These are phyloP conservation scores for Phlegmacium glaucopus DNA, from an alignment of 768 basidiomycete species.

Conservation along the genomic window DNA sequence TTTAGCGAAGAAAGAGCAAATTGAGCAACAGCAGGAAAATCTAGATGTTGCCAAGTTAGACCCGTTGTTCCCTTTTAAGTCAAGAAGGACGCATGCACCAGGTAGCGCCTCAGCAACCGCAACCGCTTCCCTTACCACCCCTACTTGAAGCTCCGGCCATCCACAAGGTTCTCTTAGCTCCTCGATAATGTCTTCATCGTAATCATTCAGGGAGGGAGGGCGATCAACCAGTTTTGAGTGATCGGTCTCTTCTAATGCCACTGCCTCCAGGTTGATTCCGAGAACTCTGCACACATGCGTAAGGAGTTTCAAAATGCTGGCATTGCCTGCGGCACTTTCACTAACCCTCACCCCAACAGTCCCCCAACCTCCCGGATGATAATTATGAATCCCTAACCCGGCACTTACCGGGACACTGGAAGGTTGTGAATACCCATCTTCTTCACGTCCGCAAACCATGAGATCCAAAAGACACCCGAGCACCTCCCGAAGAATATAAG, in stretches of 20 bases:
- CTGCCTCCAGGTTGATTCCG: conserved; percentile 78
- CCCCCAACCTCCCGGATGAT: conserved; percentile 41
- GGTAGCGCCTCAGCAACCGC: conserved; percentile 89
- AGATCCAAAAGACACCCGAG: conserved; percentile 82
- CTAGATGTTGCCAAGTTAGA: conserved; percentile 34
- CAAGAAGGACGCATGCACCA: conserved; percentile 43
- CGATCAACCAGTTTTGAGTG: conserved; percentile 6
- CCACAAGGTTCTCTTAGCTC: conserved; percentile 61
- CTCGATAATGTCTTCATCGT: conserved; percentile 41
- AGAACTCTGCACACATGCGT: conserved; percentile 74
- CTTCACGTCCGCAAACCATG: conserved; percentile 80
- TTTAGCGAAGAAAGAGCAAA: conserved; percentile 88
- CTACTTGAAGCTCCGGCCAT: conserved; percentile 94
- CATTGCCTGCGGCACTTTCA: conserved; percentile 78
- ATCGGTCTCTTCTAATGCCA: conserved; percentile 42
- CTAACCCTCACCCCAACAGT: conserved; percentile 68
- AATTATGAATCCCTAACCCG: conserved; percentile 48
- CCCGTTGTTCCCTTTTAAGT: conserved; percentile 1
- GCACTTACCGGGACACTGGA: conserved; percentile 37
- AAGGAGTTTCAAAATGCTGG: conserved; percentile 72
- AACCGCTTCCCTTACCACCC: conserved; percentile 89
- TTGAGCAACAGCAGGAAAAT: conserved; percentile 80
- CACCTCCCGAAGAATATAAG: conserved; percentile 80
- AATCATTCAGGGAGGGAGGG: conserved; percentile 18
- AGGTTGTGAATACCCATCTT: conserved; percentile 50